These are phyloP conservation scores for Calonectria montana DNA, from an alignment of 2,329 filamentous ascomycete species.

Conservation along the genomic window DNA sequence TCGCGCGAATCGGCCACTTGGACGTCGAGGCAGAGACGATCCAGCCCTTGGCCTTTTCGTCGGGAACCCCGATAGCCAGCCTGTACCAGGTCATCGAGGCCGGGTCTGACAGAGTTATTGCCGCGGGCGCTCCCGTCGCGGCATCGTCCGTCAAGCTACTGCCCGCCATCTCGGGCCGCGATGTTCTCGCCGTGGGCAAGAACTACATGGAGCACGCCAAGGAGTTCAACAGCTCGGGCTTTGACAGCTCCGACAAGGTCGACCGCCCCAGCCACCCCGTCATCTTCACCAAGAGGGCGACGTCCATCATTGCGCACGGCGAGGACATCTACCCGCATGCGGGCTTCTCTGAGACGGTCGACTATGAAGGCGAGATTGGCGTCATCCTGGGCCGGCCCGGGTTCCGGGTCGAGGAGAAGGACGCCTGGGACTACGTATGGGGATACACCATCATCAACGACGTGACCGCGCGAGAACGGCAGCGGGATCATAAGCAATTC, in stretches of 20 bases:
- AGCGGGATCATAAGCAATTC: constrained; percentile 70
- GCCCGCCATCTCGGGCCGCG: constrained; percentile 59
- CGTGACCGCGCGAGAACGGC: constrained; percentile 61
- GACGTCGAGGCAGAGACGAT: constrained; percentile 37
- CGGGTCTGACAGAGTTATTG: constrained; percentile 52
- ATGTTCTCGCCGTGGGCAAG: constrained; percentile 67
- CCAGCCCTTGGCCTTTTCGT: constrained; percentile 57
- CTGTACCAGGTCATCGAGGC: constrained; percentile 65
- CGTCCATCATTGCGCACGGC: constrained; percentile 61
- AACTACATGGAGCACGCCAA: constrained; percentile 68
- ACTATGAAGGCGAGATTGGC: constrained; percentile 68
- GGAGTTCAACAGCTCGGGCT: constrained; percentile 67
- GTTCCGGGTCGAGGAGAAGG: constrained; percentile 53
- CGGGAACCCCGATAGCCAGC: constrained; percentile 57
- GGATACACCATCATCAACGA: constrained; percentile 68
- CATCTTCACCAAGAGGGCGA: constrained; percentile 66
- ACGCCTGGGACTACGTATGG: constrained; percentile 65
- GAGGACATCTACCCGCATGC: constrained; percentile 59
- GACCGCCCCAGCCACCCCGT: constrained; percentile 65
- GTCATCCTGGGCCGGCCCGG: constrained; percentile 65
- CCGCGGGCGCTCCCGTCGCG: constrained; percentile 34
- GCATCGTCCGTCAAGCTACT: constrained; percentile 54
- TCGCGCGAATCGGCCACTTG: constrained; percentile 27
- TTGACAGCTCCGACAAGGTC: constrained; percentile 64
- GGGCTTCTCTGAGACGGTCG: constrained; percentile 60